phyloP scores from a whole-genome alignment of 805 yeast genomes.

The Sugiyamaella mastotermitis region DNA sequence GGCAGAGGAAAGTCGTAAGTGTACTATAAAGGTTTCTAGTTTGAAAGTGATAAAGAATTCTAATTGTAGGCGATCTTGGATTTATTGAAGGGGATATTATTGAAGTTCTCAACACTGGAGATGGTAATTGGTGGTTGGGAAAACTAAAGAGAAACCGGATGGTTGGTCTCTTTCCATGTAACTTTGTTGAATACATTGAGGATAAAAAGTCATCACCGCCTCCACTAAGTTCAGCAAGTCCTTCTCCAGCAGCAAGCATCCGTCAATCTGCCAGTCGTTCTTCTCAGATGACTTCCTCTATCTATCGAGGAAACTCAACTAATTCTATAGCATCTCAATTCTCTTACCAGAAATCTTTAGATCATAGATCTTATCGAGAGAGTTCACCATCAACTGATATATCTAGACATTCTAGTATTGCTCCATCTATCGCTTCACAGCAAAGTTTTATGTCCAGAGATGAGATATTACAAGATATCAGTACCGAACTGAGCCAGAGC shows the following conservation, averaged over 20 bases:
- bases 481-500: conserved; percentile 20
- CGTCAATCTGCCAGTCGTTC: no score
- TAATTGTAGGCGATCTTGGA: conserved; percentile 60
- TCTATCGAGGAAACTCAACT: no score
- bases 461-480: conserved; percentile 25
- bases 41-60: background rate
- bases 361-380: no score
- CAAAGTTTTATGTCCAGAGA: conserved; percentile 20
- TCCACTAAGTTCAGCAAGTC: background rate
- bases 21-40: background rate
- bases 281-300: no score
- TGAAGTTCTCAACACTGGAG: conserved; percentile 72
- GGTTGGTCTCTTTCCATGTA: conserved; percentile 81
- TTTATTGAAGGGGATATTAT: conserved; percentile 90
- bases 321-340: no score
- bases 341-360: no score
- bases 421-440: no score
- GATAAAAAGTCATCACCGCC: conserved; percentile 2
- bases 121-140: conserved; percentile 94
- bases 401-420: no score
- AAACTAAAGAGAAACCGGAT: conserved; percentile 69
- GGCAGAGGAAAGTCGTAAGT: conserved; percentile 68
- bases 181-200: conserved; percentile 56
- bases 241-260: background rate
- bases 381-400: no score